Conservation (phyloP, 1,139 yeast species). For the Geotrichum siamense region DNA sequence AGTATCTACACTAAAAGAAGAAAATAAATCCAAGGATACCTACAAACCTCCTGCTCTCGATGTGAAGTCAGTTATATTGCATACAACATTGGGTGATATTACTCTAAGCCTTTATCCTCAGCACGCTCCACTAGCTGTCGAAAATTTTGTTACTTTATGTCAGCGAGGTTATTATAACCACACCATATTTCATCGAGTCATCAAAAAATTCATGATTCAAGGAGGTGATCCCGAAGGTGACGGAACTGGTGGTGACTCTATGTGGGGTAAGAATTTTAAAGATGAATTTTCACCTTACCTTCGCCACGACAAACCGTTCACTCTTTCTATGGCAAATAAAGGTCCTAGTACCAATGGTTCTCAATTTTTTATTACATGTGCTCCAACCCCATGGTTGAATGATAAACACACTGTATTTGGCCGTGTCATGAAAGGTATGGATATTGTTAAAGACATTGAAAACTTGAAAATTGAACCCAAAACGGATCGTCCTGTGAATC, state of each 20-base stretch:
- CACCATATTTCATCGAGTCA: slow-evolving; percentile 43
- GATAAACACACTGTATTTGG: slow-evolving; percentile 58
- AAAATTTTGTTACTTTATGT: slow-evolving; percentile 40
- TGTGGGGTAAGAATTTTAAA: slow-evolving; percentile 39
- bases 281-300: slow-evolving; percentile 41
- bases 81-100: slow-evolving; percentile 45
- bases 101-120: slow-evolving; percentile 36
- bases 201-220: slow-evolving; percentile 47
- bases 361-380: slow-evolving; percentile 52
- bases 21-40: neutral
- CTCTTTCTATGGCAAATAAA: slow-evolving; percentile 55
- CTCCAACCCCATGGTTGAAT: slow-evolving; percentile 43
- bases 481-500: slow-evolving; percentile 33
- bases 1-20: neutral
- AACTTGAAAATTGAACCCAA: slow-evolving; percentile 15
- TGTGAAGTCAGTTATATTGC: slow-evolving; percentile 29
- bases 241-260: slow-evolving; percentile 45
- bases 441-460: slow-evolving; percentile 34
- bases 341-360: slow-evolving; percentile 59
- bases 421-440: slow-evolving; percentile 40
- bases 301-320: slow-evolving; percentile 40
- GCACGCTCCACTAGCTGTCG: slow-evolving; percentile 41
- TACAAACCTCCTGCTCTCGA: slow-evolving; percentile 10
- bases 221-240: slow-evolving; percentile 48
- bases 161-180: slow-evolving; percentile 39